Evolutionary conservation across 225 moss, liverwort and hornwort genomes (phyloP), one percentile per base, ranked within the genome.

Genomic region (Climacium dendroides): DNA sequence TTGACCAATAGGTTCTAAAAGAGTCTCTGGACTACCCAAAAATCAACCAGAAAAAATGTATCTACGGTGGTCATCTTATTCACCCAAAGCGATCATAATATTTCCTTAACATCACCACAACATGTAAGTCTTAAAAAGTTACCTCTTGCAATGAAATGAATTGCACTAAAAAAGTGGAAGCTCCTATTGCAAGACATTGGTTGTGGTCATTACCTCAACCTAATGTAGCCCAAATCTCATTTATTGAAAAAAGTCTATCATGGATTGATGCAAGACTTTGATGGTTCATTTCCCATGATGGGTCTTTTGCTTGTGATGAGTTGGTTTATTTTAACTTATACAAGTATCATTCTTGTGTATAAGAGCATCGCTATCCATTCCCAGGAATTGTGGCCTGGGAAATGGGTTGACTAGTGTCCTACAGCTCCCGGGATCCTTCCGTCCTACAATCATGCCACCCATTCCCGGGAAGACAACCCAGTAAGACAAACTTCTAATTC

Each of bases 141-240:
- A 29, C 28, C 29, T 45, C 0, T n/a, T n/a, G n/a, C n/a, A n/a
- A 0, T 17, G 0, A 2, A 8, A 28, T 28, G 17, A 28, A 28
- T 72, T 45, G 1, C 3, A 9, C 16, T 28, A 9, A 72, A 28
- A 45, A 72, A 17, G 9, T 28, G 0, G 10, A 72, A 45, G 17
- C 29, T 45, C 9, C 0, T 45, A 16, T 5, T 41, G 9, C 0
- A 22, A 37, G 9, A 67, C 13, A 37, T 69, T 39, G 15, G 20
- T 66, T n/a, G 67, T 37, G 7, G 7, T 7, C 23, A 23, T 7
- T 37, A 37, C 0, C 23, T 67, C 39, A 7, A 67, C 13, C 23
- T 37, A 23, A 23, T 37, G 20, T 23, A 13, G 13, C 3, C 13
- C 4, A 67, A 67, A 67, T 39, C 13, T 37, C 23, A 24, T 67